Conservation (phyloP, 2,329 filamentous ascomycete species). For the Periconia sp. region DNA sequence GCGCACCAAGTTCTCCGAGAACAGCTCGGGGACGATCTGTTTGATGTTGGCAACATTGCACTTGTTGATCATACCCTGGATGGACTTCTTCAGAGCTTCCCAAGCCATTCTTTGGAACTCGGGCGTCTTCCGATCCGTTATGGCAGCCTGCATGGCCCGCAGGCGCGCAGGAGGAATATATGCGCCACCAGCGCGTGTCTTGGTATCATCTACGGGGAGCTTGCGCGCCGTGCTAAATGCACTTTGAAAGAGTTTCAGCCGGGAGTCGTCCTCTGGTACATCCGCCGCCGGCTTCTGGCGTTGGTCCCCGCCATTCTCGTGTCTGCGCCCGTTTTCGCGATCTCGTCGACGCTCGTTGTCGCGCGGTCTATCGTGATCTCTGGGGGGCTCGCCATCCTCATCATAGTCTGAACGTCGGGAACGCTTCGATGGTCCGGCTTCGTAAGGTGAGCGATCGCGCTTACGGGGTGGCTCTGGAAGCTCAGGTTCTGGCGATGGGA, state of each 20-base stretch:
- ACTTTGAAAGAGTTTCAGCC: constrained; percentile 39
- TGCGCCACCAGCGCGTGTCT: constrained; percentile 90
- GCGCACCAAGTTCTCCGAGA: constrained; percentile 89
- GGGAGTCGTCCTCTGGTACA: constrained; percentile 35
- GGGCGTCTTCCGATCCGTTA: constrained; percentile 93
- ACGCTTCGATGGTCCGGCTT: constrained; percentile 40
- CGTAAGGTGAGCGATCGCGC: constrained; percentile 57
- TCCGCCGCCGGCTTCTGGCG: constrained; percentile 18
- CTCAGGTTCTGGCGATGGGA: constrained; percentile 59
- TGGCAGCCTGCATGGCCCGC: constrained; percentile 89
- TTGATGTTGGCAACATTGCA: constrained; percentile 99
- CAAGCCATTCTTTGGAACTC: constrained; percentile 99
- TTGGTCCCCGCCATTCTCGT: constrained; percentile 39
- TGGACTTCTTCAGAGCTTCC: constrained; percentile 98
- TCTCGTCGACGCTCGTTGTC: constrained; percentile 63
- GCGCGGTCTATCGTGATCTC: constrained; percentile 71
- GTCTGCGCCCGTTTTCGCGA: constrained; percentile 63
- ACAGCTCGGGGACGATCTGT: constrained; percentile 92
- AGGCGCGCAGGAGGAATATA: constrained; percentile 94
- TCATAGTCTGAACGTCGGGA: constrained; percentile 45
- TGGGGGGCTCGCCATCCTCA: constrained; percentile 55
- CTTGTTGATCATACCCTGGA: constrained; percentile 99
- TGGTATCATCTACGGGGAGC: constrained; percentile 90
- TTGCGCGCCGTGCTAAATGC: constrained; percentile 57
- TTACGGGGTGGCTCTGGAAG: constrained; percentile 51